Evolutionary conservation across 139 green algal species (phyloP), one percentile per base, ranked within the genome.

Genomic region (Eudorina sp.): DNA sequence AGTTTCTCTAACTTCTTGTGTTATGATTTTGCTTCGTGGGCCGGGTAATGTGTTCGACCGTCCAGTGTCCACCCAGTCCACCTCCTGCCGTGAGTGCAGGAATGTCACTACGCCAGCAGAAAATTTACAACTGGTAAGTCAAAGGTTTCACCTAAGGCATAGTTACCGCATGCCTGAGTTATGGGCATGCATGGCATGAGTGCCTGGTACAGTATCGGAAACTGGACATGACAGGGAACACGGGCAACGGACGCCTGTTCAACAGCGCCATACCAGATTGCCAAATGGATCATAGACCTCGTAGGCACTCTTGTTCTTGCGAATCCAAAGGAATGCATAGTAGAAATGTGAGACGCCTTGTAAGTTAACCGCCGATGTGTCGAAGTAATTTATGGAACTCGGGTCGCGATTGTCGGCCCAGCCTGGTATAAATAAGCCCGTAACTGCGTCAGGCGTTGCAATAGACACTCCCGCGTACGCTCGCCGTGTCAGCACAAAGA

Each of bases 291-390:
- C 79, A 21, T 86, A 86, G 4, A 86, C 79, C 8, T 66, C 62
- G 41, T 46, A 48, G 38, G 51, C 38, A 4, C 40, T 62, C 0
- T 18, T 9, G 53, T 83, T 53, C 25, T 41, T 31, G 29, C 72
- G 43, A n/a, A 76, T 86, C 79, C 79, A 76, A 0, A 76, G 79
- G 21, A 86, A 86, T 1, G 79, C 60, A 29, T 86, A 86, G 27
- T 86, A 86, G 3, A 58, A 38, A 27, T 86, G 79, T 0, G 60
- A 48, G 9, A 86, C 79, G 29, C 79, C 79, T 27, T 19, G n/a
- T 1, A 86, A 60, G 79, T 86, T 86, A 29, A 86, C 29, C 29
- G 58, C 55, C 4, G 27, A 53, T 25, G n/a, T 86, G 79, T 86
- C 62, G 60, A 86, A 75, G 43, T 76, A 75, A 27, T 75, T 62